Conservation (phyloP, 1,139 yeast genomes). For the Hemisphaericaspora lyxosophila region DNA sequence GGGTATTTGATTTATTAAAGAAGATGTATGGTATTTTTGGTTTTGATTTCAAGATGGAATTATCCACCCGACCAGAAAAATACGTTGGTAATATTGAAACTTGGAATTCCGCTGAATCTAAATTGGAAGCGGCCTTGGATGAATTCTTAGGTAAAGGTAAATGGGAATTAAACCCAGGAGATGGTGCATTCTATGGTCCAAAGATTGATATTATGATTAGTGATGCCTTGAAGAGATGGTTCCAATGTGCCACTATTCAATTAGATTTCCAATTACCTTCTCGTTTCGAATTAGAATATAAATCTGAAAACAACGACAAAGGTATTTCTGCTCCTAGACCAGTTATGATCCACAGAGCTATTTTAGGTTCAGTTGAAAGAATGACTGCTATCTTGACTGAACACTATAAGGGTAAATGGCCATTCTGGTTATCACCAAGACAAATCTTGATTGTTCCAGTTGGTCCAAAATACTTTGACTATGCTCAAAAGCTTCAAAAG, state of each 20-base stretch:
- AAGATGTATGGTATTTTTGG: slow-evolving; percentile 83
- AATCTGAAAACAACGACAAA: slow-evolving; percentile 63
- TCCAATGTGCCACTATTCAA: slow-evolving; percentile 97
- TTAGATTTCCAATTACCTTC: slow-evolving; percentile 95
- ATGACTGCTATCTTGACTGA: slow-evolving; percentile 97
- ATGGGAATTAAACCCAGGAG: slow-evolving; percentile 93
- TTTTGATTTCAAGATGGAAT: slow-evolving; percentile 82
- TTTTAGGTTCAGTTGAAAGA: slow-evolving; percentile 96
- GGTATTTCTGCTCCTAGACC: slow-evolving; percentile 57
- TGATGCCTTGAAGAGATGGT: slow-evolving; percentile 91
- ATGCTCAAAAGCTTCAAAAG: slow-evolving; percentile 78
- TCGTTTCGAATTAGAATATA: slow-evolving; percentile 85
- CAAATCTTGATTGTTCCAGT: slow-evolving; percentile 94
- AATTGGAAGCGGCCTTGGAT: slow-evolving; percentile 72
- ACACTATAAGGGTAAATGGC: slow-evolving; percentile 98
- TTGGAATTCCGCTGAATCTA: slow-evolving; percentile 86
- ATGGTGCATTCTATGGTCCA: slow-evolving; percentile 99
- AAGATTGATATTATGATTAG: slow-evolving; percentile 92
- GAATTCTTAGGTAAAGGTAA: slow-evolving; percentile 67
- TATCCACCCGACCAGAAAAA: slow-evolving; percentile 93
- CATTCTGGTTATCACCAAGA: slow-evolving; percentile 98
- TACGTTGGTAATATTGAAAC: slow-evolving; percentile 83
- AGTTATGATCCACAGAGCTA: slow-evolving; percentile 98
- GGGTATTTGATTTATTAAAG: slow-evolving; percentile 76
- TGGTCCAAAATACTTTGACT: slow-evolving; percentile 86